Base-by-base conservation (phyloP, 306 rosid species). In the Corylus americana region DNA sequence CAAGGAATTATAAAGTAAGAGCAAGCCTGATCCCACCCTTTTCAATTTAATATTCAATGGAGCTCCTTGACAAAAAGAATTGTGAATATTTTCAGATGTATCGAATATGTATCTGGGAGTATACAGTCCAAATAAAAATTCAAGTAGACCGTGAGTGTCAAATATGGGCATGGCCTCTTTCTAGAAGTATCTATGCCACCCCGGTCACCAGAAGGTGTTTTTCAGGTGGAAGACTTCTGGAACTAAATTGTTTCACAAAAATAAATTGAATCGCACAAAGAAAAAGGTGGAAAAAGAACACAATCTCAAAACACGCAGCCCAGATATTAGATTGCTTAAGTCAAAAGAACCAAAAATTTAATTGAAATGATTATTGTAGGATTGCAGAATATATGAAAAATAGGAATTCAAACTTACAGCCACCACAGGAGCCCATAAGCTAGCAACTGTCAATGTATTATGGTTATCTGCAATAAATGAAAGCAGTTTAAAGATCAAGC, bases 361-460 rank as follows among this genome's bases (percentile, higher is more conserved):
- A 67, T 72, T 70, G 3, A 54, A 77, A 49, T 8, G 48, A 49
- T 64, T 66, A 63, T 14, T 31, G 20, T 63, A 31, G 53, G 14
- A 29, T 42, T 31, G 10, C 12, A 76, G 48, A 74, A 53, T 35
- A 35, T 62, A 64, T 44, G 55, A 18, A 79, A 31, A 57, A 49
- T 50, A 53, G 54, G 51, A 49, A 14, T 25, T 42, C 58, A 72
- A 82, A 86, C 97, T 92, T 92, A 94, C 98, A 66, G 76, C 77
- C 74, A 90, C 18, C 75, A 94, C 97, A 18, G 98, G 98, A 77
- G 92, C 90, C 97, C 98, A 94, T 63, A 94, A 71, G 76, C 91
- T 84, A 68, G 78, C 82, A 78, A 94, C 78, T 49, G 97, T 87
- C 85, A 91, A 64, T 71, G 91, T 90, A 83, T 92, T 92, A 81